Percentiles rank a stretch among this genome's conserved stretches.
Conservation (phyloP, 257 asterid genomes). For the Fraxinus anomala region DNA sequence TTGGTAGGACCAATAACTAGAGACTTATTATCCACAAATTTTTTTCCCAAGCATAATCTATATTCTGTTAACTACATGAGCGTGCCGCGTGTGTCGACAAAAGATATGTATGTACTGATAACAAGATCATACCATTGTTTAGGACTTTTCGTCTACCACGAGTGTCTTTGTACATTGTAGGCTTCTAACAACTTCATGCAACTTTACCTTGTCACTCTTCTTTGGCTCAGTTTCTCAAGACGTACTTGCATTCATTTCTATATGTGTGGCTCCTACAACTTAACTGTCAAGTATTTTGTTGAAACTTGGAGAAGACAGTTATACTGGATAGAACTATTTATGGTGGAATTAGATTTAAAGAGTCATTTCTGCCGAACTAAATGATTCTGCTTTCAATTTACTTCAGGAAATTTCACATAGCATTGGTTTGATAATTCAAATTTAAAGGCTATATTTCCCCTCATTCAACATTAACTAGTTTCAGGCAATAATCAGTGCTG, state of each 20-base stretch:
- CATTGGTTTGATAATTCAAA: not conserved
- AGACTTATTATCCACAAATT: too few relatives aligned
- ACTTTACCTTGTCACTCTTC: not conserved
- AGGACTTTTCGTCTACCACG: not conserved
- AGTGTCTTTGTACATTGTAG: not conserved
- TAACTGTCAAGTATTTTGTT: not conserved
- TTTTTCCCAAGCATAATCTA: too few relatives aligned
- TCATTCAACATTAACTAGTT: not conserved
- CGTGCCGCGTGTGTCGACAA: not conserved
- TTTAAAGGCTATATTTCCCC: not conserved
- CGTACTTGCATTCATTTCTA: not conserved
- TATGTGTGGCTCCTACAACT: not conserved
- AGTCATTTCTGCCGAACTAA: not conserved
- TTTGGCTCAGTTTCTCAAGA: not conserved
- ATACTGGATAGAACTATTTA: not conserved
- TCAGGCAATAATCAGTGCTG: not conserved
- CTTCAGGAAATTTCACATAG: not conserved
- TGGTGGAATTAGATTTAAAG: not conserved
- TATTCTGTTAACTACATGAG: not conserved
- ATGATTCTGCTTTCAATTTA: not conserved
- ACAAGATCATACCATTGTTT: not conserved
- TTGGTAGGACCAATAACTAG: too few relatives aligned
- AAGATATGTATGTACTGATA: not conserved
- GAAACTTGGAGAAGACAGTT: not conserved
- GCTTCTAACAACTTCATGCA: not conserved